These are phyloP conservation scores for Serendipita vermifera DNA, from an alignment of 768 basidiomycete species.

Conservation along the genomic window DNA sequence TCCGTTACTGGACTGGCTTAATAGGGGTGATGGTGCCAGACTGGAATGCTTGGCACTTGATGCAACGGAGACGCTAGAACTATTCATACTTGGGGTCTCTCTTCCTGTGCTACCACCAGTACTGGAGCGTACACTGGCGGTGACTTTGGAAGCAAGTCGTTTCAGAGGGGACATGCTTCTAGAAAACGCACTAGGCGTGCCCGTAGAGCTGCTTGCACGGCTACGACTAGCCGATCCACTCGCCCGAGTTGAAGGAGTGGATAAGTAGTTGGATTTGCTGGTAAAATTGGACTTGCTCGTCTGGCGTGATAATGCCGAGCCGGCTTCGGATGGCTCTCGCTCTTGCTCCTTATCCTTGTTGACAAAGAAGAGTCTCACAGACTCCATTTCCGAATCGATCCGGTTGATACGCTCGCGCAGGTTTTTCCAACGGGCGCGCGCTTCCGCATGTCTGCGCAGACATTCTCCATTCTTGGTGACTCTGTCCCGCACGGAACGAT, in stretches of 20 bases:
- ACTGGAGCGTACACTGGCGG: not conserved
- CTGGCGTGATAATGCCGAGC: constrained; percentile 52
- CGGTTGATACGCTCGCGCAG: constrained; percentile 66
- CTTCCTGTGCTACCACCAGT: not conserved
- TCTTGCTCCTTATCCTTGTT: constrained; percentile 24
- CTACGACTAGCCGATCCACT: not conserved
- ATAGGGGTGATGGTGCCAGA: not conserved
- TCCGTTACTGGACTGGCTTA: not conserved
- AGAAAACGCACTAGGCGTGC: constrained; percentile 45
- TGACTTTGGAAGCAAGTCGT: constrained; percentile 25
- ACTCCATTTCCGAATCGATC: constrained; percentile 74
- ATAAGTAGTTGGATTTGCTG: constrained; percentile 17
- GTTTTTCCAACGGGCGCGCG: constrained; percentile 71
- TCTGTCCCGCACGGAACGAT: constrained; percentile 84
- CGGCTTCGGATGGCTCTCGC: constrained; percentile 49
- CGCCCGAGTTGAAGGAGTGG: not conserved
- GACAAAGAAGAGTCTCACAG: constrained; percentile 44
- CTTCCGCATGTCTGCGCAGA: constrained; percentile 76
- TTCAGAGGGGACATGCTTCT: constrained; percentile 70
- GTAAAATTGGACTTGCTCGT: constrained; percentile 27
- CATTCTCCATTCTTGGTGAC: constrained; percentile 97
- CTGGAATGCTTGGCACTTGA: not conserved
- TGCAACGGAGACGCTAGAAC: not conserved
- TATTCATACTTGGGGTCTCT: not conserved
- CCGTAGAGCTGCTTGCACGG: constrained; percentile 19